A percentile compares a stretch with the other conserved stretches of the same genome.
Evolutionary conservation across 441 rosid genomes (phyloP).

Genomic region (Pelargonium cotyledonis): DNA sequence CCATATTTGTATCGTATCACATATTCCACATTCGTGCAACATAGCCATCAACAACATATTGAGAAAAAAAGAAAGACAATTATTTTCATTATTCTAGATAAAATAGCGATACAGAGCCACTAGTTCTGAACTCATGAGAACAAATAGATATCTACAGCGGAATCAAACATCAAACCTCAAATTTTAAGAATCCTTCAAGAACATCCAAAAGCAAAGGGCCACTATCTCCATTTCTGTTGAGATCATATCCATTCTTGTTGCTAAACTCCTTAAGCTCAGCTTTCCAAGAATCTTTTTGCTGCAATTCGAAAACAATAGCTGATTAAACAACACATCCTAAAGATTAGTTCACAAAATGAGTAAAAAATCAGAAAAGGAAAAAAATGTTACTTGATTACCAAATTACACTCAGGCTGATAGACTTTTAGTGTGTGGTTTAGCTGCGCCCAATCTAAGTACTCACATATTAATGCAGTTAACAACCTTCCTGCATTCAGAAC

Average conservation of each 20-base stretch:
- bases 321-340: not conserved
- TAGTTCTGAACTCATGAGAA: constrained; percentile 7
- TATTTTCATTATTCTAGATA: not conserved
- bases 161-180: constrained; percentile 49
- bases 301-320: constrained; percentile 18
- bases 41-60: not conserved
- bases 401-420: constrained; percentile 88
- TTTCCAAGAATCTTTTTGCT: constrained; percentile 90
- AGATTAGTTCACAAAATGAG: constrained; percentile 2
- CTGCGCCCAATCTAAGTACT: constrained; percentile 94
- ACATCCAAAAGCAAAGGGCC: constrained; percentile 83
- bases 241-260: constrained; percentile 71
- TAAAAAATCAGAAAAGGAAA: constrained; percentile 3
- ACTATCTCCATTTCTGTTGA: constrained; percentile 69
- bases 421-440: constrained; percentile 83
- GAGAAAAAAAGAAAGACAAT: not conserved
- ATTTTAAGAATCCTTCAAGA: constrained; percentile 90
- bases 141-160: constrained; percentile 10
- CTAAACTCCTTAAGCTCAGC: constrained; percentile 80
- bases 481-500: constrained; percentile 68
- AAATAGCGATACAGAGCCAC: constrained; percentile 14
- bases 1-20: too few species aligned
- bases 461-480: constrained; percentile 72
- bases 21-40: too few species aligned
- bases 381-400: constrained; percentile 65